A percentile compares a stretch with the other conserved stretches of the same genome.
These are phyloP conservation scores for Neurospora discreta DNA, from an alignment of 495 filamentous ascomycete species.

Conservation along the genomic window DNA sequence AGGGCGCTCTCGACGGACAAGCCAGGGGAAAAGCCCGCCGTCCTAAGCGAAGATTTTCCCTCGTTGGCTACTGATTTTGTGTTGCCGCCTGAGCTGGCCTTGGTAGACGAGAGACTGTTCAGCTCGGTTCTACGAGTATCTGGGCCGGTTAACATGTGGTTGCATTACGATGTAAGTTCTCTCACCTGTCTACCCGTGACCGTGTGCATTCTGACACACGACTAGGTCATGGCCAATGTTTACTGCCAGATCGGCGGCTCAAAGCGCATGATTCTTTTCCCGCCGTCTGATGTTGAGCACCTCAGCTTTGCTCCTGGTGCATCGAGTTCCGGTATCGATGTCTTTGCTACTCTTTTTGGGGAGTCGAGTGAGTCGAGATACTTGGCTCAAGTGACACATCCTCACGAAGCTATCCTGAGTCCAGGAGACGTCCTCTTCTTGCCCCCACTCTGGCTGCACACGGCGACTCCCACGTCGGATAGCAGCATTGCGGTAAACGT, in stretches of 20 bases:
- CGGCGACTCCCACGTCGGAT: conserved; percentile 52
- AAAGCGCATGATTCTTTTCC: conserved; percentile 67
- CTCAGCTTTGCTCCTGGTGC: conserved; percentile 63
- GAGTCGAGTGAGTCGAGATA: conserved; percentile 19
- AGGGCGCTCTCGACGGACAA: conserved; percentile 59
- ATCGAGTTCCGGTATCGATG: conserved; percentile 65
- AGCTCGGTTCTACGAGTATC: conserved; percentile 74
- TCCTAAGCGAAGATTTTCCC: conserved; percentile 60
- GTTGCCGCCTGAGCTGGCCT: conserved; percentile 50
- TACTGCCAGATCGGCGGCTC: conserved; percentile 67
- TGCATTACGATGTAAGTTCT: conserved; percentile 71
- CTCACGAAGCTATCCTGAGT: conserved; percentile 51
- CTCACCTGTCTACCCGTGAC: neutral
- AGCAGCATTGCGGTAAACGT: conserved; percentile 71
- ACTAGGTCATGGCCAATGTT: conserved; percentile 75
- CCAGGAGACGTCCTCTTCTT: conserved; percentile 72
- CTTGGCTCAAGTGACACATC: conserved; percentile 42
- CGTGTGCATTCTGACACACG: conserved; percentile 4
- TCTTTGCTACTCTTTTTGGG: conserved; percentile 38
- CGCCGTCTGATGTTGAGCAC: conserved; percentile 58
- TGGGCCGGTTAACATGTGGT: conserved; percentile 78
- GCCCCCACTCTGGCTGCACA: conserved; percentile 75
- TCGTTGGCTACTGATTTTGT: conserved; percentile 56
- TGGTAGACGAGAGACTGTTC: conserved; percentile 53
- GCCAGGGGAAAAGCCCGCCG: conserved; percentile 56